A percentile compares a stretch with the other conserved stretches of the same genome.
Evolutionary conservation across 345 rosid species (phyloP).

Genomic region (Rhizophora mangle): DNA sequence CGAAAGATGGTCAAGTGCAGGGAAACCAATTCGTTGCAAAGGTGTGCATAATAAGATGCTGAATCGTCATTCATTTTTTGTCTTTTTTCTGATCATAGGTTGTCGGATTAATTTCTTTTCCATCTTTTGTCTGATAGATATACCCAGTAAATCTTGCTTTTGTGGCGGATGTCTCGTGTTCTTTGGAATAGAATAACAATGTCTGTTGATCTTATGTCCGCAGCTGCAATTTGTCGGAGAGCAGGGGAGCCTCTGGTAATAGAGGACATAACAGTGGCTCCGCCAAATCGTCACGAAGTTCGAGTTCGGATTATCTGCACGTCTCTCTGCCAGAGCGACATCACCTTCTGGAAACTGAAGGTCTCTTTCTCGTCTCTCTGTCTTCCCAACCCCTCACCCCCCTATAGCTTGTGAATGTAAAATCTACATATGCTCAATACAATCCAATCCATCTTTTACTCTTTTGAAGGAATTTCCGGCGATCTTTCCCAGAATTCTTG

Average conservation of each 20-base stretch:
- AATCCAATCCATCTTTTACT: neutral
- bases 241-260: constrained; percentile 72
- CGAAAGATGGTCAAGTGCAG: constrained; percentile 23
- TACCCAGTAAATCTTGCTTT: too few species aligned
- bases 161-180: neutral
- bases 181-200: neutral
- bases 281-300: constrained; percentile 67
- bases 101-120: too few species aligned
- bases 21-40: constrained; percentile 64
- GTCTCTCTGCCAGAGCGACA: constrained; percentile 70
- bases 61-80: too few species aligned
- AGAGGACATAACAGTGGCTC: constrained; percentile 75
- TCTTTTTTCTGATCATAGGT: too few species aligned
- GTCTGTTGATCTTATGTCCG: neutral
- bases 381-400: neutral
- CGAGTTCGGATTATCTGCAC: constrained; percentile 74
- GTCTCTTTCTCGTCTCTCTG: constrained; percentile 18
- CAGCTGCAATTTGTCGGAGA: constrained; percentile 68
- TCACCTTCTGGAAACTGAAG: constrained; percentile 72
- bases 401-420: neutral
- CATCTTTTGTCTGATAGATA: too few species aligned
- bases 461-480: constrained; percentile 59
- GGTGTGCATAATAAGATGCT: constrained; percentile 30
- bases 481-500: constrained; percentile 70
- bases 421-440: neutral